A percentile compares a stretch with the other conserved stretches of the same genome.
Evolutionary conservation across 2,329 filamentous ascomycete species (phyloP).

Genomic region (Colletotrichum lindemuthianum): DNA sequence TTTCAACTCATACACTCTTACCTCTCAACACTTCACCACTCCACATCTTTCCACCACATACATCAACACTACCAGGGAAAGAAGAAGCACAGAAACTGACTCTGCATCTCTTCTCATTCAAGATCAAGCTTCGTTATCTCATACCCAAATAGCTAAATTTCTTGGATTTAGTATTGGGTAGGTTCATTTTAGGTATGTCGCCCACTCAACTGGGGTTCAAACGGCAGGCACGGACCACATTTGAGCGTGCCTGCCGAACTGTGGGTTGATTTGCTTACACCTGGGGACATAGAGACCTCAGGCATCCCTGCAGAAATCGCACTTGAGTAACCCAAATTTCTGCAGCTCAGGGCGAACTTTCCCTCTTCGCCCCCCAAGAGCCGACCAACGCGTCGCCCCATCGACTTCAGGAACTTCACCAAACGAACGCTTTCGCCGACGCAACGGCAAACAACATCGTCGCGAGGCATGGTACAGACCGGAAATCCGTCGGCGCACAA

Average conservation of each 20-base stretch:
- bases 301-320: conserved; percentile 37
- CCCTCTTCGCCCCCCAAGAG: conserved; percentile 35
- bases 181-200: conserved; percentile 25
- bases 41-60: neutral
- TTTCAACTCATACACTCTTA: neutral
- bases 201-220: conserved; percentile 26
- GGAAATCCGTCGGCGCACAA: conserved; percentile 26
- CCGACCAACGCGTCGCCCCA: conserved; percentile 34
- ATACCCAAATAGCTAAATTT: too few species aligned
- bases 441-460: conserved; percentile 18
- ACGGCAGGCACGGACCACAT: conserved; percentile 26
- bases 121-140: too few species aligned
- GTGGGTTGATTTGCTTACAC: conserved; percentile 27
- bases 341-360: conserved; percentile 35
- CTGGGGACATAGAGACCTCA: conserved; percentile 14
- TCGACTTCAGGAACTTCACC: conserved; percentile 30
- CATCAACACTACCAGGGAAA: neutral
- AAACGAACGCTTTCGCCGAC: conserved; percentile 20
- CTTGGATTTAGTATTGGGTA: too few species aligned
- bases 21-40: neutral
- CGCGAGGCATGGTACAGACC: conserved; percentile 34
- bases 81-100: neutral
- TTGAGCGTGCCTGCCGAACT: conserved; percentile 14
- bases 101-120: neutral
- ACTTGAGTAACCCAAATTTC: conserved; percentile 38